Evolutionary conservation across 805 yeast species (phyloP).

Genomic region (Spathaspora hagerdaliae): DNA sequence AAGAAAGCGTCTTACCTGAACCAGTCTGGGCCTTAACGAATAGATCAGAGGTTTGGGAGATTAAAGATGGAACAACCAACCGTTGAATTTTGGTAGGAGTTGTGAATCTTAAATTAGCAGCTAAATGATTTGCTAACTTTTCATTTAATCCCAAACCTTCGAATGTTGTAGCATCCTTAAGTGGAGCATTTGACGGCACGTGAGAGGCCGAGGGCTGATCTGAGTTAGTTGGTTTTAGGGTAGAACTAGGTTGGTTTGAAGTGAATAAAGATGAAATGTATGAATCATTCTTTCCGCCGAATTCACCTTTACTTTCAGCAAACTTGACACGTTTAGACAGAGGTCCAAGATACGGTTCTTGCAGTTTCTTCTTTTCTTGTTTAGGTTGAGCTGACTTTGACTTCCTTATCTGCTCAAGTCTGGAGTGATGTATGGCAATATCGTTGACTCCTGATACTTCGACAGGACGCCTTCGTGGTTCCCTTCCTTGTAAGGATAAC

Average conservation of each 20-base stretch:
- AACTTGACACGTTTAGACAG: conserved; percentile 34
- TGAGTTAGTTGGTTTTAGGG: conserved; percentile 51
- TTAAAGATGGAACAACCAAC: conserved; percentile 61
- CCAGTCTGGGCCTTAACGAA: conserved; percentile 98
- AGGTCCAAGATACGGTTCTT: conserved; percentile 8
- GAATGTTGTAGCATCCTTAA: conserved; percentile 65
- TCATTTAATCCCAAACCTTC: conserved; percentile 65
- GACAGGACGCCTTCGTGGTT: conserved; percentile 15
- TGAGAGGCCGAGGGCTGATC: conserved; percentile 32
- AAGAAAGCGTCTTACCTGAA: conserved; percentile 93
- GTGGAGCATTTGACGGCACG: conserved; percentile 82
- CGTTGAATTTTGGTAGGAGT: conserved; percentile 88
- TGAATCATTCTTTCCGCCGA: conserved; percentile 55
- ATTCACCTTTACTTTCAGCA: conserved; percentile 47
- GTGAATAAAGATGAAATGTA: conserved; percentile 82
- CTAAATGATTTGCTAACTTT: conserved; percentile 49
- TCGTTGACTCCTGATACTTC: conserved; percentile 31
- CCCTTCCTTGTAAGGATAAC: conserved; percentile 46
- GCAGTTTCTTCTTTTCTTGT: conserved; percentile 9
- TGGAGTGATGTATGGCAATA: conserved; percentile 15
- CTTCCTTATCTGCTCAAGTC: neutral
- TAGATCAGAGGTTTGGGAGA: conserved; percentile 48
- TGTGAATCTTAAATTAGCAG: conserved; percentile 49
- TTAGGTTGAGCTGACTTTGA: neutral
- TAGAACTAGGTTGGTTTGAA: conserved; percentile 26